Base-by-base conservation (phyloP, 225 moss, liverwort and hornwort species). In the Marchantia paleacea region DNA sequence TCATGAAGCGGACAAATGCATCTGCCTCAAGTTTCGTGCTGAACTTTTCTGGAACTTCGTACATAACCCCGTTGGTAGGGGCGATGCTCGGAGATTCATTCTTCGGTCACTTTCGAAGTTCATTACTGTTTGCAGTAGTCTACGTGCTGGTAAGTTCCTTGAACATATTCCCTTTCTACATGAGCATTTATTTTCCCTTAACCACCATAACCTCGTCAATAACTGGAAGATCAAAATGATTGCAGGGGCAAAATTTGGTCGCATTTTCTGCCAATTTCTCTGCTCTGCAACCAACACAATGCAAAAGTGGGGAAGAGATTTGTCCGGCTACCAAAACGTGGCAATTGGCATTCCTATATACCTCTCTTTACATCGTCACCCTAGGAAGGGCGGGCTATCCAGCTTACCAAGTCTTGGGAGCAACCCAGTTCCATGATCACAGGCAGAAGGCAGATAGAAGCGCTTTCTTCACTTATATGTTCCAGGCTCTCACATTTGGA, bases 101-200 rank as follows among this genome's bases (percentile, higher is more conserved):
- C 78, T 88, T 91, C 86, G 92, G 92, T 51, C 87, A 91, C 60
- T 92, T 91, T 47, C 88, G 92, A 88, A 85, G 91, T 0, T 82
- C 89, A 13, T 3, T 54, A 7, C 7, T 75, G 12, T 75, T 75
- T 49, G 25, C 25, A 25, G 52, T 54, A 13, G 18, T 75, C 74
- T 75, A 51, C 52, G 12, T 75, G 55, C 1, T 55, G 25, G 74
- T 75, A 75, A 75, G 74, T 55, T 9, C 52, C 51, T 81, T 19
- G 19, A 63, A 64, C 19, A 20, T 64, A 0, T 64, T 24, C 19
- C n/a, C 18, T 20, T 84, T 87, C 69, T 19, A 9, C 18, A 64
- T n/a, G 7, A 8, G n/a, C 24, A n/a, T 19, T 1, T 64, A 9
- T 9, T 20, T 64, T 64, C 3, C 10, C 19, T 64, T 5, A 39